Evolutionary conservation across 73 alveolate genomes (phyloP).

Genomic region (Paramecium sexaurelia): DNA sequence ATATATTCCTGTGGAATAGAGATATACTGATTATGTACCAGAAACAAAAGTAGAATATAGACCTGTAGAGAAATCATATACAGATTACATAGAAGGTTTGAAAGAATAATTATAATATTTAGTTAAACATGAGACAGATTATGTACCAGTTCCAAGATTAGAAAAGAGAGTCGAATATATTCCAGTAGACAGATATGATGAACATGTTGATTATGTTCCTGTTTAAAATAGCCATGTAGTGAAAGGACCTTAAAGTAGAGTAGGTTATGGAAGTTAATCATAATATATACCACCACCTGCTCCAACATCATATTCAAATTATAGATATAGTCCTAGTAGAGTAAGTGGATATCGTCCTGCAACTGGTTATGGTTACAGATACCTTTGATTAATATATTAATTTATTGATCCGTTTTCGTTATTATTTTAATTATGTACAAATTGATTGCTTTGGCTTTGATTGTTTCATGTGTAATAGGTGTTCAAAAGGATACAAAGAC

Average conservation of each 20-base stretch:
- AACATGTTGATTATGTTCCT: conserved; percentile 62
- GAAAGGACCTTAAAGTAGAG: conserved; percentile 32
- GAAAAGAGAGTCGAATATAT: conserved; percentile 68
- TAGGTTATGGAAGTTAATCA: conserved; percentile 8
- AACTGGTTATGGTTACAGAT: conserved; percentile 44
- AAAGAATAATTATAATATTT: background rate
- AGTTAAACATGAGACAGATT: conserved; percentile 62
- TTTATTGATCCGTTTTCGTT: conserved; percentile 41
- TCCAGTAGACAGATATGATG: conserved; percentile 67
- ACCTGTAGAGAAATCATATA: conserved; percentile 61
- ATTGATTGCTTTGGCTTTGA: conserved; percentile 13
- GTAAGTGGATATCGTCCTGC: background rate
- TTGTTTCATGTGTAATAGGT: background rate
- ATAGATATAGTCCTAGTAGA: background rate
- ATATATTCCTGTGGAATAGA: conserved; percentile 65
- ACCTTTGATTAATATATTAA: conserved; percentile 28
- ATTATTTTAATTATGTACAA: conserved; percentile 29
- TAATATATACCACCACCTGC: conserved; percentile 3
- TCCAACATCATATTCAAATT: background rate
- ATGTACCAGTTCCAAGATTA: conserved; percentile 63
- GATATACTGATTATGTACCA: conserved; percentile 66
- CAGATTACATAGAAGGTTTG: conserved; percentile 67
- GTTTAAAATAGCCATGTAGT: conserved; percentile 42
- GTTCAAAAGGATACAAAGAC: conserved; percentile 47
- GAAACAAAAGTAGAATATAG: conserved; percentile 63